Evolutionary conservation across 2,329 filamentous ascomycete genomes (phyloP), one percentile per base, ranked within the genome.

Genomic region (Pestalotiopsis sp.): DNA sequence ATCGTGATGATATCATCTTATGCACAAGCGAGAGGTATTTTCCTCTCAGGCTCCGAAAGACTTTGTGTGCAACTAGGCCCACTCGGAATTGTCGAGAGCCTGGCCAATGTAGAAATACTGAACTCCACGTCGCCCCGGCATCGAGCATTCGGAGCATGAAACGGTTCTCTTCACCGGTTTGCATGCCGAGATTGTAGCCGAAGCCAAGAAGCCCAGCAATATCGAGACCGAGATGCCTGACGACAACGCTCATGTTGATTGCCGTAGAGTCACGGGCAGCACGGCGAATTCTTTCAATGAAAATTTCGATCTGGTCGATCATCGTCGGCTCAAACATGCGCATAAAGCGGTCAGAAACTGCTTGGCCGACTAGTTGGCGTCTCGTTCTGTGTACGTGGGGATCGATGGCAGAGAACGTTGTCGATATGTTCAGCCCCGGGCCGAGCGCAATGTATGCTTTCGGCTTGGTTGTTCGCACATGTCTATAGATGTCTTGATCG

Each of bases 261-360:
- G 67, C 68, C 17, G 13, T 38, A 14, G 63, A 56, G 24, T 20
- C 22, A 20, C 14, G 3, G 57, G 63, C 1, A 13, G 59, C 11
- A 14, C 40, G 3, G 35, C 3, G n/a, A 13, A 35, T 10, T 22
- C 64, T 3, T 22, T 60, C 56, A 14, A 73, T 59, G 59, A 72
- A 71, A n/a, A 70, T 68, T 9, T 73, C 60, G 30, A 74, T 44
- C 57, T 72, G 70, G 9, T 70, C 58, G 4, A 68, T 58, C 63
- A 74, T 70, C 1, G 65, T 70, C 2, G 72, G 72, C 58, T 72
- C 71, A 22, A 74, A 73, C 11, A 30, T 22, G 22, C 71, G 68
- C 70, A 74, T 71, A 1, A 69, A 70, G 4, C 65, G 66, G 1
- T 74, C 71, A 17, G 61, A 70, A 17, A 71, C 40, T 6, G 67